phyloP scores from a whole-genome alignment of 257 asterid genomes.

The Primulina huaijiensis region DNA sequence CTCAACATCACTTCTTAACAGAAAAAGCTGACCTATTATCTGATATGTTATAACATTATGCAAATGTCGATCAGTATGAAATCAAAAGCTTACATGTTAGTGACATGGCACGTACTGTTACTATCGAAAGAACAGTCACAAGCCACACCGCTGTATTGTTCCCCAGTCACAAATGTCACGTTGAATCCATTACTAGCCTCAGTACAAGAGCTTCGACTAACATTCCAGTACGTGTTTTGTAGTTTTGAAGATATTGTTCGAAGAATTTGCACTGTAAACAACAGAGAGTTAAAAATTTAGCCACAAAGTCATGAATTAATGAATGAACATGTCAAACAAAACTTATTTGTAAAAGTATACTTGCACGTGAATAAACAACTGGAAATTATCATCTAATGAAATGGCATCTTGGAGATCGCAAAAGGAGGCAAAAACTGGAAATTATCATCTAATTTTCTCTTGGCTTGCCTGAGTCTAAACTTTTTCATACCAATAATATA shows the following conservation, averaged over 20 bases:
- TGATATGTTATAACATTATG: background rate
- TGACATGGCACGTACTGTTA: conserved; percentile 66
- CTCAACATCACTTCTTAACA: background rate
- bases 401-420: too few species aligned
- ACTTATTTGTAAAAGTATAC: background rate
- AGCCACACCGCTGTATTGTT: conserved; percentile 30
- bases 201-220: conserved; percentile 48
- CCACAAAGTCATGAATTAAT: too few species aligned
- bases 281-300: background rate
- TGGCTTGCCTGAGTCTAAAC: background rate
- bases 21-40: background rate
- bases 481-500: too few species aligned
- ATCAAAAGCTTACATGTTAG: conserved; percentile 57
- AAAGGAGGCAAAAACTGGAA: background rate
- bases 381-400: background rate
- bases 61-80: background rate
- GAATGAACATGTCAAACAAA: background rate
- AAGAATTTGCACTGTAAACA: conserved; percentile 56
- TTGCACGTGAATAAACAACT: background rate
- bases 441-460: too few species aligned
- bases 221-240: conserved; percentile 51
- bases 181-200: conserved; percentile 36
- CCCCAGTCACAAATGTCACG: conserved; percentile 1
- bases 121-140: conserved; percentile 60
- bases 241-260: conserved; percentile 55